Base-by-base conservation (phyloP, 2,329 filamentous ascomycete genomes). In the Fusarium mundagurra region DNA sequence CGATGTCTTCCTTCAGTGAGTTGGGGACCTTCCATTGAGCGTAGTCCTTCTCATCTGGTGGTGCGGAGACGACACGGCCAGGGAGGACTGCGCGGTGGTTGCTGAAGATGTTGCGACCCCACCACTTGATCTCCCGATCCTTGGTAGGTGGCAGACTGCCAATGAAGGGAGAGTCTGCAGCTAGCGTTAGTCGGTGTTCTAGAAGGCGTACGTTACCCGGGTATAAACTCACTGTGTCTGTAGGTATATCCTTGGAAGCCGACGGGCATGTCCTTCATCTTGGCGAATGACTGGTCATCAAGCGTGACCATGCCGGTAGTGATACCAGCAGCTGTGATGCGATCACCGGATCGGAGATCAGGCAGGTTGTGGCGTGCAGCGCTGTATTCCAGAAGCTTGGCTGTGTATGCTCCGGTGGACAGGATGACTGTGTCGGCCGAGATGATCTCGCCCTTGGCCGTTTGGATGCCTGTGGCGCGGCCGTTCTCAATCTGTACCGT, bases 11-110 rank as follows among this genome's bases (percentile, higher is more conserved):
- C 78, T 90, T 89, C 16, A 92, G 83, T 27, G 82, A 81, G 4
- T 81, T 82, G 0, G 90, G 75, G 3, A 92, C 88, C 33, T 89
- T 85, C 90, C 91, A 92, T 76, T 92, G 90, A 11, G 84, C 86
- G 75, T 92, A 92, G 73, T 92, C 90, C 18, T 81, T 80, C 38
- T 83, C 82, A 2, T 84, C 77, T 1, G 91, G 91, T 2, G 90
- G 90, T 24, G 85, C 85, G 7, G 90, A 92, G 55, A 92, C 80
- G 54, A 82, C 81, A 9, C 85, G 86, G 2, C 89, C 88, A 3
- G 89, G 87, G 47, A 87, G 72, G 12, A 88, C 83, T 67, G 88
- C 86, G 22, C 82, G 82, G 1, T 85, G 88, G 80, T 91, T 91
- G 58, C 81, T 86, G 81, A 91, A 91, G 70, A 91, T 90, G 62